phyloP scores from a whole-genome alignment of 768 basidiomycete species.

The Pisolithus sp. region DNA sequence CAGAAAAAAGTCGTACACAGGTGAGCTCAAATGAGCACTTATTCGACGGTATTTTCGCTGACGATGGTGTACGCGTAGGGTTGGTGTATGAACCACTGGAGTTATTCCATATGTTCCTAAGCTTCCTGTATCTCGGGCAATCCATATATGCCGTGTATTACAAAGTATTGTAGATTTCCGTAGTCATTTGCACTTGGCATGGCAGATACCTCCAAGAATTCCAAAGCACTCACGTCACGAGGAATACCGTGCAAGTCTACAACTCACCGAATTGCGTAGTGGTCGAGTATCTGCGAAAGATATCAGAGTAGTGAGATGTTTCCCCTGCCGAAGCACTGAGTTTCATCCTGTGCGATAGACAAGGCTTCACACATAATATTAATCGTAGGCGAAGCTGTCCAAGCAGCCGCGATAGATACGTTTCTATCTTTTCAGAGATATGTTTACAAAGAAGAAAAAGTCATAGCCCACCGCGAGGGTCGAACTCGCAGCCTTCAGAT shows the following conservation, averaged over 20 bases:
- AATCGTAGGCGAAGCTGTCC: no score
- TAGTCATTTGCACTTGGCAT: no score
- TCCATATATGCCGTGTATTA: neutral
- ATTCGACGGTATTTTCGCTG: neutral
- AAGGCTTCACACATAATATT: no score
- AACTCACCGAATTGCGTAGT: no score
- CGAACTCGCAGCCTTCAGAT: conserved; percentile 57
- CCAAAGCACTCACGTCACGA: no score
- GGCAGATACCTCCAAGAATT: no score
- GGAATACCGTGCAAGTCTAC: no score
- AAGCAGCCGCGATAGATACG: no score
- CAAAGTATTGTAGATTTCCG: neutral
- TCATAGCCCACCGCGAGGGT: conserved; percentile 56
- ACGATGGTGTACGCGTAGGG: conserved; percentile 11
- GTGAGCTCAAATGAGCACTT: conserved; percentile 16
- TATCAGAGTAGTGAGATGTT: no score
- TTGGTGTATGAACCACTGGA: conserved; percentile 20
- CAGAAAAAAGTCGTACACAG: conserved; percentile 55
- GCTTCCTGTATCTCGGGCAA: neutral
- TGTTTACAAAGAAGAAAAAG: neutral
- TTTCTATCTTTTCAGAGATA: neutral
- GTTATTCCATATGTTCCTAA: neutral
- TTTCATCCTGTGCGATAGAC: no score
- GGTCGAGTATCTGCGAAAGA: no score
- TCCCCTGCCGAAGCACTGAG: no score